These are phyloP conservation scores for Fusarium citri DNA, from an alignment of 2,329 filamentous ascomycete genomes.

Conservation along the genomic window DNA sequence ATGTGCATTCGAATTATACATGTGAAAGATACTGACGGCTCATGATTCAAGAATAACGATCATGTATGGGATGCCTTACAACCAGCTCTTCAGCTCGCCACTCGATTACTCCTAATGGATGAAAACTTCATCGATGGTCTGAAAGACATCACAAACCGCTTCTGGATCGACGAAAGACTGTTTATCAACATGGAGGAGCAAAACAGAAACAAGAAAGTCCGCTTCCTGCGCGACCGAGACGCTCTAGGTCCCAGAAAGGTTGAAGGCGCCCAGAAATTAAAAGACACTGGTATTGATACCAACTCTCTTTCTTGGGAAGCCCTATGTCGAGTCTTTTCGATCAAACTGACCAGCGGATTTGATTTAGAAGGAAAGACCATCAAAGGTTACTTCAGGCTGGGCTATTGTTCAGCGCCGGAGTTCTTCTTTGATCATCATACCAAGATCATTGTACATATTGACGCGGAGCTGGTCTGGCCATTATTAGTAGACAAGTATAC, in stretches of 20 bases:
- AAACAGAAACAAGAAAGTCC: conserved; percentile 1
- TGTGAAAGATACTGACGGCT: background rate
- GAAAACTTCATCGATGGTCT: conserved; percentile 40
- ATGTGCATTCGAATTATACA: background rate
- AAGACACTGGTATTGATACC: conserved; percentile 4
- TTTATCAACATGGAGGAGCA: conserved; percentile 8
- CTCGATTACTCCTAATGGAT: conserved; percentile 36
- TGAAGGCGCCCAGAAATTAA: conserved; percentile 3
- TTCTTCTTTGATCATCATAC: background rate
- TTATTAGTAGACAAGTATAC: conserved; percentile 41
- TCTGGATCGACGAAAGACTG: conserved; percentile 9
- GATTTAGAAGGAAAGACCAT: background rate
- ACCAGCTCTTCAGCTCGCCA: conserved; percentile 46
- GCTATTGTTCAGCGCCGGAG: background rate
- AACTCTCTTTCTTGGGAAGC: background rate
- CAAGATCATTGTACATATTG: conserved; percentile 18
- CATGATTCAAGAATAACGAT: conserved; percentile 34
- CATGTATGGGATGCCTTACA: conserved; percentile 47
- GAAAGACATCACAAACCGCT: conserved; percentile 44
- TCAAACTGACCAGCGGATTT: conserved; percentile 32
- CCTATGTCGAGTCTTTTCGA: conserved; percentile 8
- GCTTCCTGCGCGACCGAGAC: conserved; percentile 15
- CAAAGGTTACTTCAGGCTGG: background rate
- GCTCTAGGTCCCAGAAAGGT: conserved; percentile 6
- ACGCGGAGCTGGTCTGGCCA: conserved; percentile 43